phyloP scores from a whole-genome alignment of 1,284 basidiomycete genomes.

The Schizophyllum commune region DNA sequence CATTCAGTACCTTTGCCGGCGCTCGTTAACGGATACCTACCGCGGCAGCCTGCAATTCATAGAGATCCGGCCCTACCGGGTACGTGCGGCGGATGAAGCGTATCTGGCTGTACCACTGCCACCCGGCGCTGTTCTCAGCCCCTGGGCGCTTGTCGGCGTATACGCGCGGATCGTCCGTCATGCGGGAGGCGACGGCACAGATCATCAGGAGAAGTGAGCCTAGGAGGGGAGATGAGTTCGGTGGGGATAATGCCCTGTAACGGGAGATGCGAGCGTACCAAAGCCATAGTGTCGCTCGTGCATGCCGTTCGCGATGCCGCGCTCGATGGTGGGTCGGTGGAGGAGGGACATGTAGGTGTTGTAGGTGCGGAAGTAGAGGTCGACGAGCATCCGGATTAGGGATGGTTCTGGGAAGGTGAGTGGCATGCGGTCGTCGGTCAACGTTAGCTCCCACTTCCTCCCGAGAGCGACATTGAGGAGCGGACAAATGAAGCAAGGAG shows the following conservation, averaged over 20 bases:
- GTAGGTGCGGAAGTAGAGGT: slow-evolving; percentile 54
- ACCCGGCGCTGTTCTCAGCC: slow-evolving; percentile 14
- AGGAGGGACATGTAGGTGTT: slow-evolving; percentile 68
- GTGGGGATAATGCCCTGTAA: background rate
- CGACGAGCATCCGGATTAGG: slow-evolving; percentile 53
- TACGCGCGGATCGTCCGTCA: slow-evolving; percentile 2
- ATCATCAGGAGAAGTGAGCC: slow-evolving; percentile 7
- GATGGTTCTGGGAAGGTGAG: slow-evolving; percentile 54
- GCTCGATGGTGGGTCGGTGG: slow-evolving; percentile 69
- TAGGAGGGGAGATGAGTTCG: slow-evolving; percentile 15
- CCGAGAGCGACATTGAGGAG: too few relatives aligned
- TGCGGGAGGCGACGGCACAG: slow-evolving; percentile 7
- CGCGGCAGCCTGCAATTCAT: background rate
- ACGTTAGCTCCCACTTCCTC: background rate
- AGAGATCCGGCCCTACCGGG: background rate
- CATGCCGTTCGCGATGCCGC: slow-evolving; percentile 1
- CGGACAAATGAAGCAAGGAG: too few relatives aligned
- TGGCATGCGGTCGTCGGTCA: slow-evolving; percentile 27
- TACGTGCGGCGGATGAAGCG: background rate
- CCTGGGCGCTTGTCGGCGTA: slow-evolving; percentile 15
- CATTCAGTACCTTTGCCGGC: too few relatives aligned
- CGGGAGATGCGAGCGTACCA: background rate
- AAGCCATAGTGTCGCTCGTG: slow-evolving; percentile 4
- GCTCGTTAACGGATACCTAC: background rate
- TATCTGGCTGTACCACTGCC: slow-evolving; percentile 10